A percentile compares a stretch with the other conserved stretches of the same genome.
Conservation (phyloP, 2,329 filamentous ascomycete species). For the Kalaharituber pfeilii region DNA sequence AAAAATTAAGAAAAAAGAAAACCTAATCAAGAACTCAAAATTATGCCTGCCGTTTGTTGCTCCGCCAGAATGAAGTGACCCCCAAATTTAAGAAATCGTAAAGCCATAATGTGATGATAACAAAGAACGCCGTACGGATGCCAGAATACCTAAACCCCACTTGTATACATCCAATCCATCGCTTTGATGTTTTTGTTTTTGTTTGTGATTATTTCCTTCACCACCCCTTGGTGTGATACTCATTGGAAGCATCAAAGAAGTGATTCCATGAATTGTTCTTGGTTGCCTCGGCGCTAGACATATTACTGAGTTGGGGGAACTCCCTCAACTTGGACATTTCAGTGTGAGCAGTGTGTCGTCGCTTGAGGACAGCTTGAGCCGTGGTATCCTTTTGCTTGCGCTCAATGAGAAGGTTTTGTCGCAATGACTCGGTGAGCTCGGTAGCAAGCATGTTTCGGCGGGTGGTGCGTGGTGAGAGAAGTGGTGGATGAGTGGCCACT, state of each 20-base stretch:
- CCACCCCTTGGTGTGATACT: constrained; percentile 78
- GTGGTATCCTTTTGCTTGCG: constrained; percentile 85
- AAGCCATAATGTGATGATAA: background rate
- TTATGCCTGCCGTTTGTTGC: background rate
- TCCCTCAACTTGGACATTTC: constrained; percentile 53
- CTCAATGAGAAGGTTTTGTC: constrained; percentile 85
- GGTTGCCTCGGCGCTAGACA: constrained; percentile 41
- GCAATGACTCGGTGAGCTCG: constrained; percentile 81
- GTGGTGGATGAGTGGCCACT: constrained; percentile 53
- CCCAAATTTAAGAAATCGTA: constrained; percentile 4
- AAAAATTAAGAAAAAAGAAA: constrained; percentile 9
- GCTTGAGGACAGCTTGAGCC: constrained; percentile 72
- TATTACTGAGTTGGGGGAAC: constrained; percentile 48
- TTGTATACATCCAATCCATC: background rate
- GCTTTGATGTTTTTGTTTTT: constrained; percentile 7
- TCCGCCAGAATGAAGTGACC: background rate
- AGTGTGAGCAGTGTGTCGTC: constrained; percentile 68
- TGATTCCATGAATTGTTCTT: constrained; percentile 67
- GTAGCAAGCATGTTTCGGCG: constrained; percentile 89
- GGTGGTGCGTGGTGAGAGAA: constrained; percentile 78
- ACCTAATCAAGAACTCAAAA: too few relatives aligned
- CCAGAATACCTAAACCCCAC: background rate
- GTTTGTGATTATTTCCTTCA: constrained; percentile 33
- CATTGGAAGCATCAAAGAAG: constrained; percentile 69
- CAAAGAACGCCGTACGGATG: background rate